Conservation (phyloP, 176 grass and related monocot genomes). For the Ensete ventricosum region DNA sequence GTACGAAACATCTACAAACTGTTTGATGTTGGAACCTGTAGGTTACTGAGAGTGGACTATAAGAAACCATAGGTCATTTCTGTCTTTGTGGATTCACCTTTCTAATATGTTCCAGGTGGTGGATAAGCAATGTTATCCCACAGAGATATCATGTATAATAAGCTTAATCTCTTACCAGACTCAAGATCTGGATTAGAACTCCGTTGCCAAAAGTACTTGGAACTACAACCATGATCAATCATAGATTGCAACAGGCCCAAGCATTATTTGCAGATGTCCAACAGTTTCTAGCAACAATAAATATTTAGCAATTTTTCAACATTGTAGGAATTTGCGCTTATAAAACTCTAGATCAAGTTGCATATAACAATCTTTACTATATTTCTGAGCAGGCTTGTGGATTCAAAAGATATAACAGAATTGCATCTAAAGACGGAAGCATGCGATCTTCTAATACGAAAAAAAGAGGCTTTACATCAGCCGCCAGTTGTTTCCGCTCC, state of each 20-base stretch:
- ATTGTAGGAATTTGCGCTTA: background rate
- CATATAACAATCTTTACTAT: too few species aligned
- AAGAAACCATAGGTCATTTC: too few species aligned
- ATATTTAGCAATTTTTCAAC: too few species aligned
- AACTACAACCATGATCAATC: background rate
- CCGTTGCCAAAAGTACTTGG: background rate
- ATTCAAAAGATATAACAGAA: constrained; percentile 39
- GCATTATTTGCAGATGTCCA: background rate
- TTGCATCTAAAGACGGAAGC: constrained; percentile 32
- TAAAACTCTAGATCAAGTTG: background rate
- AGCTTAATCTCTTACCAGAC: background rate
- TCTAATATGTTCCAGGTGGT: background rate
- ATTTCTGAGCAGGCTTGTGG: constrained; percentile 30
- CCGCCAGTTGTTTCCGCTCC: constrained; percentile 16
- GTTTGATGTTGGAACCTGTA: too few species aligned
- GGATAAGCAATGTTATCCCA: background rate
- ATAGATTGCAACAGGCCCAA: background rate
- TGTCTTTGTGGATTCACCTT: too few species aligned
- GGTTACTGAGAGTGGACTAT: too few species aligned
- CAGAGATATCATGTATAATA: background rate
- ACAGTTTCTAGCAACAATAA: background rate
- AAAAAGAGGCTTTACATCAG: constrained; percentile 33
- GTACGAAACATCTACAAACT: too few species aligned
- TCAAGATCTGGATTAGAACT: background rate
- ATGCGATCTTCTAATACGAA: constrained; percentile 34